Evolutionary conservation across 1,284 basidiomycete genomes (phyloP).

Genomic region (Rhodotorula sp.): DNA sequence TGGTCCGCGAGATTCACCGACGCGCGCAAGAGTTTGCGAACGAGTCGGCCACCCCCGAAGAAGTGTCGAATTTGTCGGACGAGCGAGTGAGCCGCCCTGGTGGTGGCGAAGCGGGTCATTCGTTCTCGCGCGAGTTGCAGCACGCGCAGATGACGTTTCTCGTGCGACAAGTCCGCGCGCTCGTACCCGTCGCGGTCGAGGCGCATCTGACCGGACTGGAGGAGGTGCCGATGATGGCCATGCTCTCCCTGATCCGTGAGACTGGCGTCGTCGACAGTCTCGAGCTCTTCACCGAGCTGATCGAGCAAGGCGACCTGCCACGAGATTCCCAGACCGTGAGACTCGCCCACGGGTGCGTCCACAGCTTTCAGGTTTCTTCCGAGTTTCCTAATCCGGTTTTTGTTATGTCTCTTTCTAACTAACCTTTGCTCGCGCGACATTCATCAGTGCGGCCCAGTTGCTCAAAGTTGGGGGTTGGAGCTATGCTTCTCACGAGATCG

Average conservation of each 20-base stretch:
- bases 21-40: background rate
- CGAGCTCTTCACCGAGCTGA: background rate
- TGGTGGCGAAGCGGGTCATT: too few relatives aligned
- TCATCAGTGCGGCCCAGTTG: background rate
- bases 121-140: background rate
- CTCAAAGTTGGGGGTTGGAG: background rate
- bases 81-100: too few relatives aligned
- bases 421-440: too few relatives aligned
- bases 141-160: background rate
- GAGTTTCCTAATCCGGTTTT: too few relatives aligned
- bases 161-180: background rate
- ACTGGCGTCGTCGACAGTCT: background rate
- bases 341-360: background rate
- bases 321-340: background rate
- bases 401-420: too few relatives aligned
- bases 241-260: background rate
- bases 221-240: background rate
- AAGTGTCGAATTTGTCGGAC: too few relatives aligned
- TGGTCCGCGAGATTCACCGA: background rate
- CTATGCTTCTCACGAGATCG: background rate
- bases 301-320: background rate
- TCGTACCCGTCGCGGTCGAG: background rate
- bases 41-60: background rate
- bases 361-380: background rate
- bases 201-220: background rate